These are phyloP conservation scores for Fennellomyces sp. DNA, from an alignment of 371 early-diverging fungal species.

Conservation along the genomic window DNA sequence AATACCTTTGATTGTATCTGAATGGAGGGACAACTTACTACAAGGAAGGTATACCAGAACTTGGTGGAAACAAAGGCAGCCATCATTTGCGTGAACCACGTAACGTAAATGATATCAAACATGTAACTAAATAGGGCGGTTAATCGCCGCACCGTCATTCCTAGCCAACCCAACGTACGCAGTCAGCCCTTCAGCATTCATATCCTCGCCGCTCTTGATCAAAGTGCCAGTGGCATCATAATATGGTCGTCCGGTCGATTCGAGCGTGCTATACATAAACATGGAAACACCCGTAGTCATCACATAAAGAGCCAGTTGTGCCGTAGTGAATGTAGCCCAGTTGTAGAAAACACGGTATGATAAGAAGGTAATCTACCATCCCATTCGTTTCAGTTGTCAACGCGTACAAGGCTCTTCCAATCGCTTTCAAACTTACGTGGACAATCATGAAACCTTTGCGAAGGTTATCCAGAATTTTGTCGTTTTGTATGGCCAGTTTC, in stretches of 20 bases:
- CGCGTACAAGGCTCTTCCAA: too few relatives aligned
- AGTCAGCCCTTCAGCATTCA: conserved; percentile 73
- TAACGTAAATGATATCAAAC: conserved; percentile 84
- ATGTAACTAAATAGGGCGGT: too few relatives aligned
- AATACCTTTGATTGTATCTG: neutral
- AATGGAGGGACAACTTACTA: conserved; percentile 37
- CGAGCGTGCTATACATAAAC: conserved; percentile 55
- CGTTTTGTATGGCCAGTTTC: conserved; percentile 71
- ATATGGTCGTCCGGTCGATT: conserved; percentile 55
- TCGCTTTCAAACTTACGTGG: conserved; percentile 52
- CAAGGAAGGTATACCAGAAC: conserved; percentile 73
- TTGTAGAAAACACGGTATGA: conserved; percentile 60
- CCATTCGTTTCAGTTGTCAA: neutral
- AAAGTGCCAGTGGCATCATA: conserved; percentile 62
- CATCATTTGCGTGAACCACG: conserved; percentile 79
- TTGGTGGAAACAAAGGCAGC: conserved; percentile 67
- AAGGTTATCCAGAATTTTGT: conserved; percentile 59
- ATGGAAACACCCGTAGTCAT: conserved; percentile 53
- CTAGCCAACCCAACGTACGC: conserved; percentile 59
- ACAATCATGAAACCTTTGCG: conserved; percentile 63
- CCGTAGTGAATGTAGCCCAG: conserved; percentile 54
- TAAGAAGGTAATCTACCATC: conserved; percentile 55
- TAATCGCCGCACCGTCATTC: neutral
- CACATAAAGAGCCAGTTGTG: conserved; percentile 47
- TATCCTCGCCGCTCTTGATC: conserved; percentile 71